Percentiles rank a stretch among this genome's conserved stretches.
phyloP scores from a whole-genome alignment of 179 eudicot species.

The Pouteria campechiana region DNA sequence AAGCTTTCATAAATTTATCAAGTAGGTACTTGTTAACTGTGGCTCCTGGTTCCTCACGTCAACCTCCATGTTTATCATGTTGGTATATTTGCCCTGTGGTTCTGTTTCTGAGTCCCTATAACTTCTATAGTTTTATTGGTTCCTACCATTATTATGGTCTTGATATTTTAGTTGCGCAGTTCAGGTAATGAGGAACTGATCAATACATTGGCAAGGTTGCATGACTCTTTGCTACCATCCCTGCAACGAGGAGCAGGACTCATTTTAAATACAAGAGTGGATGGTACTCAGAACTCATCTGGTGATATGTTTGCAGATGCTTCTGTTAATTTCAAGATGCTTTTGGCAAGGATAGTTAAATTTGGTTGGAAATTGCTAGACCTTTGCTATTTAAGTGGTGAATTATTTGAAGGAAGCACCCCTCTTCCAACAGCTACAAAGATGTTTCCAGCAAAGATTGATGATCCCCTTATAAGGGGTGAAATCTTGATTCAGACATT shows the following conservation, averaged over 20 bases:
- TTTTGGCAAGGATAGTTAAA: conserved; percentile 60
- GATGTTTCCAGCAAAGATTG: conserved; percentile 90
- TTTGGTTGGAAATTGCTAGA: conserved; percentile 79
- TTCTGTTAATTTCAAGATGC: conserved; percentile 47
- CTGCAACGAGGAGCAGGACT: conserved; percentile 60
- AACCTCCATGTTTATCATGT: too few species aligned
- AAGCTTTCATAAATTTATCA: too few species aligned
- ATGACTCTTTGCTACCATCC: conserved; percentile 75
- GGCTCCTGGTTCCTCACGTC: too few species aligned
- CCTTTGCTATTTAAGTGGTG: conserved; percentile 61
- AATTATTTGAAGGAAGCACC: conserved; percentile 35
- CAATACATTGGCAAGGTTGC: conserved; percentile 56
- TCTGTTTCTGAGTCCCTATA: too few species aligned
- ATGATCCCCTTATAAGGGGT: conserved; percentile 78
- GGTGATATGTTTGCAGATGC: conserved; percentile 36
- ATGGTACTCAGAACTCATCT: conserved; percentile 13
- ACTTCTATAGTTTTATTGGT: too few species aligned
- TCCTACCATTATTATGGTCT: too few species aligned
- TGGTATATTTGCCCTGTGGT: too few species aligned
- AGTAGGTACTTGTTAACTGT: too few species aligned
- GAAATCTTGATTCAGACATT: conserved; percentile 80
- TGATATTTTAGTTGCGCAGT: conserved; percentile 37
- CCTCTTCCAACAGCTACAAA: conserved; percentile 51
- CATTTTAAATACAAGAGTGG: conserved; percentile 27
- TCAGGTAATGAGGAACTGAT: conserved; percentile 64